These are phyloP conservation scores for Plasmopara muralis DNA, from an alignment of 352 stramenopile species.

Conservation along the genomic window DNA sequence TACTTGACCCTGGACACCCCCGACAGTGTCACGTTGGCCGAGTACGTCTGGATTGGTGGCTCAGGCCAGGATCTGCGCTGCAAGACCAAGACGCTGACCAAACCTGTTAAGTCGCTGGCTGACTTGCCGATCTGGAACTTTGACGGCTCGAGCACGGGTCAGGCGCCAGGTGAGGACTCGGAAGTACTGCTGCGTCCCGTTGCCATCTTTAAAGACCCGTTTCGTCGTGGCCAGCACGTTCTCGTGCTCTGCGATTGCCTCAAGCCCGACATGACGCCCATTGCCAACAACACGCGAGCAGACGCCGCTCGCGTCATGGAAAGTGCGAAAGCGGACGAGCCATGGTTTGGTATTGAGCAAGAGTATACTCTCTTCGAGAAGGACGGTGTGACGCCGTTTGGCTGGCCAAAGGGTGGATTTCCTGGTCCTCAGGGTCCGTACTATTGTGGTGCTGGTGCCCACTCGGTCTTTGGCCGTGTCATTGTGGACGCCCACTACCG, in stretches of 20 bases:
- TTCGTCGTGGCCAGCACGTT: slow-evolving; percentile 93
- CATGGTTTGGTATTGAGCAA: slow-evolving; percentile 97
- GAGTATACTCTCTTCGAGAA: slow-evolving; percentile 94
- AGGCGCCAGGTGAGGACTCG: slow-evolving; percentile 96
- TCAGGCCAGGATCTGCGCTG: slow-evolving; percentile 87
- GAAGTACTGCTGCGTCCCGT: slow-evolving; percentile 92
- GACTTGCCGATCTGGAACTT: slow-evolving; percentile 97
- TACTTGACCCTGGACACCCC: slow-evolving; percentile 67
- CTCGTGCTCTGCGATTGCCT: slow-evolving; percentile 97
- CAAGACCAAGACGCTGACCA: slow-evolving; percentile 91
- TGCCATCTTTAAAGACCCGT: slow-evolving; percentile 95
- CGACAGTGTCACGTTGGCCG: slow-evolving; percentile 55
- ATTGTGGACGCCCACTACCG: slow-evolving; percentile 95
- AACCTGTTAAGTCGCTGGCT: slow-evolving; percentile 54
- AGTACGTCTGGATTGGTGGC: slow-evolving; percentile 96
- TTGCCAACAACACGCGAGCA: slow-evolving; percentile 89
- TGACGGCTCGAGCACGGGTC: slow-evolving; percentile 93
- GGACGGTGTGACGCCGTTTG: slow-evolving; percentile 84
- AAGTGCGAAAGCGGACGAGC: slow-evolving; percentile 39
- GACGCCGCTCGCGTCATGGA: slow-evolving; percentile 70
- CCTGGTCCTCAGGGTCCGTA: slow-evolving; percentile 88
- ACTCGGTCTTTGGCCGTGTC: slow-evolving; percentile 94
- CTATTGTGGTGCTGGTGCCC: slow-evolving; percentile 91
- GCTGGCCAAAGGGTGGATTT: slow-evolving; percentile 88
- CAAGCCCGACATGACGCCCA: slow-evolving; percentile 89